phyloP scores from a whole-genome alignment of 1,284 basidiomycete species.

The Apiotrichum mycotoxinovorans region DNA sequence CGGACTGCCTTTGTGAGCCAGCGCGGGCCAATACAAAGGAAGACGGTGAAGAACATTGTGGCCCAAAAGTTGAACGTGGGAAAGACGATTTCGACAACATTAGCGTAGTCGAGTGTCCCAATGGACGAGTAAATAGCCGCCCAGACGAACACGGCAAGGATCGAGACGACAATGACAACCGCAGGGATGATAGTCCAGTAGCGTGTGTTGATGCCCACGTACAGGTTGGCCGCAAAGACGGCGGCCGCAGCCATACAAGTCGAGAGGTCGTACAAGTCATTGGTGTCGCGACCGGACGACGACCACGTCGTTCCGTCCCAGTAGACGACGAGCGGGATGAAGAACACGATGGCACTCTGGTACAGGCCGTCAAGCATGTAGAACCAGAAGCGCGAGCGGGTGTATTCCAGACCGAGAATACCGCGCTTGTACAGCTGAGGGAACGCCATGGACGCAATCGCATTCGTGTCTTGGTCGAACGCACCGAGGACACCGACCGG shows the following conservation, averaged over 20 bases:
- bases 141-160: constrained; percentile 75
- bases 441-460: constrained; percentile 81
- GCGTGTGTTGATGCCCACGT: constrained; percentile 79
- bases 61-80: constrained; percentile 78
- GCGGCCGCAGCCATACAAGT: constrained; percentile 84
- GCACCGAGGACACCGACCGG: constrained; percentile 89
- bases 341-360: constrained; percentile 86
- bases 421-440: constrained; percentile 92
- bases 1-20: constrained; percentile 29
- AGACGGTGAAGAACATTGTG: constrained; percentile 64
- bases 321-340: constrained; percentile 78
- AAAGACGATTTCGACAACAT: constrained; percentile 71
- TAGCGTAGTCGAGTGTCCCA: constrained; percentile 62
- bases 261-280: constrained; percentile 83
- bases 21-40: constrained; percentile 64
- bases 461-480: constrained; percentile 94
- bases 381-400: constrained; percentile 83
- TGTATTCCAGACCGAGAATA: constrained; percentile 89
- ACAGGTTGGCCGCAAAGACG: constrained; percentile 81
- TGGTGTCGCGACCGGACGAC: constrained; percentile 69
- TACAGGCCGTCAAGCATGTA: constrained; percentile 94
- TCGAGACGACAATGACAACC: constrained; percentile 73
- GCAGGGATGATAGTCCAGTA: constrained; percentile 89
- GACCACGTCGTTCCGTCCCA: constrained; percentile 61
- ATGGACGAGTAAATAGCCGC: constrained; percentile 80